Conservation (phyloP, 2,329 filamentous ascomycete species). For the Trichophyton simii region DNA sequence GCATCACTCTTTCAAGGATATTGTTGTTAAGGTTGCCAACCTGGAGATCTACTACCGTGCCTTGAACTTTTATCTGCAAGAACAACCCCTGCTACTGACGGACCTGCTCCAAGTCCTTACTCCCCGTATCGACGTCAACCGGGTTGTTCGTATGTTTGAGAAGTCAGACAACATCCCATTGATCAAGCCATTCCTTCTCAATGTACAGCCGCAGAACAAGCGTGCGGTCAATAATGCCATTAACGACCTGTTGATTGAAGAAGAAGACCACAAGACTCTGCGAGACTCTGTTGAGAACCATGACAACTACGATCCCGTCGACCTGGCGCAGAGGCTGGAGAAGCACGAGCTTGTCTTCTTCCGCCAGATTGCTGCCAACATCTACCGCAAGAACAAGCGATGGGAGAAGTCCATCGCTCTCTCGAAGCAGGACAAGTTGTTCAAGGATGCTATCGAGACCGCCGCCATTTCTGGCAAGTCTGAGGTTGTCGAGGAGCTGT, state of each 20-base stretch:
- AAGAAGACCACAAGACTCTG: slow-evolving; percentile 98
- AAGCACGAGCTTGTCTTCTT: slow-evolving; percentile 98
- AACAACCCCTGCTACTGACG: slow-evolving; percentile 91
- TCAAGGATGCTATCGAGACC: slow-evolving; percentile 98
- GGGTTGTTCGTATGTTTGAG: slow-evolving; percentile 98
- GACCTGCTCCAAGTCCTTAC: slow-evolving; percentile 86
- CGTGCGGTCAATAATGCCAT: slow-evolving; percentile 95
- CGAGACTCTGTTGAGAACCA: slow-evolving; percentile 97
- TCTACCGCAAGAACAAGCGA: slow-evolving; percentile 99
- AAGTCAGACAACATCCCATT: slow-evolving; percentile 95
- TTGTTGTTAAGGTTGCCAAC: slow-evolving; percentile 93
- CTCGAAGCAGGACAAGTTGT: slow-evolving; percentile 98
- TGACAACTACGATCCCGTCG: slow-evolving; percentile 95
- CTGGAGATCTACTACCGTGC: slow-evolving; percentile 98
- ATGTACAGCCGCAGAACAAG: slow-evolving; percentile 95
- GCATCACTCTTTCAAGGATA: slow-evolving; percentile 99
- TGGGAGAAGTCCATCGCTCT: slow-evolving; percentile 98
- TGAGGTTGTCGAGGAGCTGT: slow-evolving; percentile 86
- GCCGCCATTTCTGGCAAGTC: slow-evolving; percentile 80
- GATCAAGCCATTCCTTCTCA: slow-evolving; percentile 97
- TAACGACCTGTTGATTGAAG: slow-evolving; percentile 93
- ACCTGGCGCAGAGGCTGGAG: slow-evolving; percentile 82
- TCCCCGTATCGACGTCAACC: slow-evolving; percentile 91
- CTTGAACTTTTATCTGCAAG: slow-evolving; percentile 92
- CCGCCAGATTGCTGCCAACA: slow-evolving; percentile 93